Conservation (phyloP, 148 eudicot species). For the Amaranthus hypochondriacus region DNA sequence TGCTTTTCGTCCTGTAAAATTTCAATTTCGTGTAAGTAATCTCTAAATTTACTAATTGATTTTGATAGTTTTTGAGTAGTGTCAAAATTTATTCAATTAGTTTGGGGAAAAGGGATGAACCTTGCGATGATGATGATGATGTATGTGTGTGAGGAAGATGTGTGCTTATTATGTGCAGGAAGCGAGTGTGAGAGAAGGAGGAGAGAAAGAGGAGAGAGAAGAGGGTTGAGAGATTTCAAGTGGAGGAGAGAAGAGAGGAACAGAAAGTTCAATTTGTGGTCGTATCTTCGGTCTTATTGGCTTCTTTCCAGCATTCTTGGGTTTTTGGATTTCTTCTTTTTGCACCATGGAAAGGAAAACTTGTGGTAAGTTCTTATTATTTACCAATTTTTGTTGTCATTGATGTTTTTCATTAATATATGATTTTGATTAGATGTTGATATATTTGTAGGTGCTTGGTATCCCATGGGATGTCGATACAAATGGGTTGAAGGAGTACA, state of each 20-base stretch:
- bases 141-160: conserved; percentile 95
- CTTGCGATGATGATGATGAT: conserved; percentile 34
- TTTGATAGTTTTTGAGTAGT: background rate
- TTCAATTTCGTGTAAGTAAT: background rate
- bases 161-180: conserved; percentile 90
- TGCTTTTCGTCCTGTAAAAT: conserved; percentile 5
- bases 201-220: conserved; percentile 39
- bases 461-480: conserved; percentile 98
- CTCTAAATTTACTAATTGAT: background rate
- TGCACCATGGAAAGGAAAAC: conserved; percentile 61
- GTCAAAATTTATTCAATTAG: background rate
- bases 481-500: conserved; percentile 85
- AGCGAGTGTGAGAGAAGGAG: conserved; percentile 71
- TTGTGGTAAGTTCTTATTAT: conserved; percentile 59
- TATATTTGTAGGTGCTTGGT: conserved; percentile 66
- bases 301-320: conserved; percentile 15
- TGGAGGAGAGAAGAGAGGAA: conserved; percentile 14
- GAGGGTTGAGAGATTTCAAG: conserved; percentile 32
- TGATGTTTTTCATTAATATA: background rate
- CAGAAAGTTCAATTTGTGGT: conserved; percentile 13
- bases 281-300: conserved; percentile 6
- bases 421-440: background rate
- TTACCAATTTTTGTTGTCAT: background rate
- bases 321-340: background rate
- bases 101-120: conserved; percentile 3